Base-by-base conservation (phyloP, 176 grass and related monocot genomes). In the Ensete glaucum region DNA sequence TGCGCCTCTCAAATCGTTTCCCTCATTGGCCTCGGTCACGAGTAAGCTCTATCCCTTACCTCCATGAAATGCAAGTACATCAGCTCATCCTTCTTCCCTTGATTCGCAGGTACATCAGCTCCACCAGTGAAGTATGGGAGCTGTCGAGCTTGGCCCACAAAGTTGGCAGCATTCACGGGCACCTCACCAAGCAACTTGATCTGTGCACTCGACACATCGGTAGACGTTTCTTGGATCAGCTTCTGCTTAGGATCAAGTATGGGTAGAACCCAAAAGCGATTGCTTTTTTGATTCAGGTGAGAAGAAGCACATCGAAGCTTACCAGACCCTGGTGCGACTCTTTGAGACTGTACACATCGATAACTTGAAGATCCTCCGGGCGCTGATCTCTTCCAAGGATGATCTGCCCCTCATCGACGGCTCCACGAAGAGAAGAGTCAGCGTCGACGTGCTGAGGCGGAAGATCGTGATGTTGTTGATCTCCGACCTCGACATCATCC, bases 91-190 rank as follows among this genome's bases (percentile, higher is more conserved):
- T 64, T 56, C 23, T 76, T 27, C 1, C 2, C 20, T 50, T 29
- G 62, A 73, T 66, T 12, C 14, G 2, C 69, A 87, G 85, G 70
- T 73, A 83, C 76, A 80, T 87, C 49, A 71, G 29, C 10, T 70
- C 85, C 57, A 80, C 85, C 48, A 83, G 81, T 16, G 85, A 87
- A 56, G 72, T 72, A 53, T 87, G 85, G 85, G 85, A 87, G 26
- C 76, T 87, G 50, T 87, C 85, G 7, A 87, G 81, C 63, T 77
- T 87, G 69, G 76, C 85, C 23, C 85, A 87, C 72, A 87, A 87
- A 83, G 10, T 83, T 56, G 77, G 22, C 64, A 87, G 71, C 71
- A 87, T 87, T 23, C 55, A 73, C 24, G 77, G 81, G 9, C 85
- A 83, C n/a, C 85, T 87, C 49, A 73, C 15, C 11, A 83, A 87